phyloP scores from a whole-genome alignment of 2,329 filamentous ascomycete species.

The Zymoseptoria tritici region DNA sequence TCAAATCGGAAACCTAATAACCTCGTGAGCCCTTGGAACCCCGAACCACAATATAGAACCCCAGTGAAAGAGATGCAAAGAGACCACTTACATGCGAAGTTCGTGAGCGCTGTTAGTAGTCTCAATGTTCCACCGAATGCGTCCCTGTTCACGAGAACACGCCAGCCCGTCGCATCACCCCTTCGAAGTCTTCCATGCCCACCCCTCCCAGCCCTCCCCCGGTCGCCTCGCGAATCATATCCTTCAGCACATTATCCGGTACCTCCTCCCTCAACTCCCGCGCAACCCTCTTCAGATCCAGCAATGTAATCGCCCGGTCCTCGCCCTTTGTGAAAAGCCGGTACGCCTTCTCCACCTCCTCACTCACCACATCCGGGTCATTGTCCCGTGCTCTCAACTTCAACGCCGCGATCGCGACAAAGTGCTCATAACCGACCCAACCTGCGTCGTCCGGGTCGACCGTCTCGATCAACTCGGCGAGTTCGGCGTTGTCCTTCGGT shows the following conservation, averaged over 20 bases:
- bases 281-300: constrained; percentile 70
- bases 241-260: constrained; percentile 71
- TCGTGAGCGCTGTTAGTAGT: too few species aligned
- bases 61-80: neutral
- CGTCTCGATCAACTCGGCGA: constrained; percentile 68
- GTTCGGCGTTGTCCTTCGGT: constrained; percentile 57
- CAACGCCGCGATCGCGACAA: constrained; percentile 80
- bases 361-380: constrained; percentile 42
- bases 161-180: constrained; percentile 76
- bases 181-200: constrained; percentile 71
- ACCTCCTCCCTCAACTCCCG: constrained; percentile 76
- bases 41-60: neutral
- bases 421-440: constrained; percentile 69
- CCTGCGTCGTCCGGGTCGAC: constrained; percentile 78
- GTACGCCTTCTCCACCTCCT: constrained; percentile 77
- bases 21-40: neutral
- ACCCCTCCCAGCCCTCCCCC: constrained; percentile 70
- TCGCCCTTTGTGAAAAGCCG: constrained; percentile 62
- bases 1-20: neutral
- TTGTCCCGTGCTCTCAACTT: constrained; percentile 57
- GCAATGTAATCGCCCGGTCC: constrained; percentile 64
- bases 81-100: neutral
- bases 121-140: too few species aligned
- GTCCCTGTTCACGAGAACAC: constrained; percentile 59
- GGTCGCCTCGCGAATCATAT: constrained; percentile 95